phyloP scores from a whole-genome alignment of 2,329 filamentous ascomycete species.

The Colletotrichum cuscutae region DNA sequence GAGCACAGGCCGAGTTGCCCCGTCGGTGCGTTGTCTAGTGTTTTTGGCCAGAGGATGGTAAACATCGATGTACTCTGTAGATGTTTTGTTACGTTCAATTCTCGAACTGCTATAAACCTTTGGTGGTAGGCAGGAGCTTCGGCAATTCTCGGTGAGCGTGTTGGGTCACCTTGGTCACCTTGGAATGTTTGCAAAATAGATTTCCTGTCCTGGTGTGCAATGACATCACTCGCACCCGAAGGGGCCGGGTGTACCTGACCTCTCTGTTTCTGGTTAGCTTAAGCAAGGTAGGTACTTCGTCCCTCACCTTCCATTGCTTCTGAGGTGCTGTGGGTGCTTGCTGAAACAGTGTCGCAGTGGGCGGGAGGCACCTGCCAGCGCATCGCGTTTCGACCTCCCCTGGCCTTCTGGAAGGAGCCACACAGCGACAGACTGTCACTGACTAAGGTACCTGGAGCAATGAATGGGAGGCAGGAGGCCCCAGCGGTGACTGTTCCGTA shows the following conservation, averaged over 20 bases:
- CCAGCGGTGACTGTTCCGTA: neutral
- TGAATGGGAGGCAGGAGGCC: neutral
- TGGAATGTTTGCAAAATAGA: conserved; percentile 1
- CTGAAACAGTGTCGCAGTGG: neutral
- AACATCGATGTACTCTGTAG: neutral
- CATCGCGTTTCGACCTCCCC: neutral
- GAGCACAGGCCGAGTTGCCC: neutral
- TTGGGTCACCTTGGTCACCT: conserved; percentile 24
- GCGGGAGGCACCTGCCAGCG: neutral
- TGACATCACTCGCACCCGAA: conserved; percentile 20
- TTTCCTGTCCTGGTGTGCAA: neutral
- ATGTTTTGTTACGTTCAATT: neutral
- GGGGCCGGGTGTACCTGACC: conserved; percentile 12
- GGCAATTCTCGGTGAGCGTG: conserved; percentile 6
- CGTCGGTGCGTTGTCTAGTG: neutral
- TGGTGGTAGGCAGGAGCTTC: neutral
- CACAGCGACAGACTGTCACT: neutral
- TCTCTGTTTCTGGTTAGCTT: neutral
- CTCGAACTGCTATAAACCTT: neutral
- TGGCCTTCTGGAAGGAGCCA: conserved; percentile 5
- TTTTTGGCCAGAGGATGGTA: neutral
- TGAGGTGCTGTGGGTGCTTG: neutral
- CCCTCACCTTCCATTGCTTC: neutral
- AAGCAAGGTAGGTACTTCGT: too few relatives aligned
- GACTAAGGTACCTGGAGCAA: neutral